Evolutionary conservation across 495 filamentous ascomycete genomes (phyloP).

Genomic region (Massariosphaeria phaeospora): DNA sequence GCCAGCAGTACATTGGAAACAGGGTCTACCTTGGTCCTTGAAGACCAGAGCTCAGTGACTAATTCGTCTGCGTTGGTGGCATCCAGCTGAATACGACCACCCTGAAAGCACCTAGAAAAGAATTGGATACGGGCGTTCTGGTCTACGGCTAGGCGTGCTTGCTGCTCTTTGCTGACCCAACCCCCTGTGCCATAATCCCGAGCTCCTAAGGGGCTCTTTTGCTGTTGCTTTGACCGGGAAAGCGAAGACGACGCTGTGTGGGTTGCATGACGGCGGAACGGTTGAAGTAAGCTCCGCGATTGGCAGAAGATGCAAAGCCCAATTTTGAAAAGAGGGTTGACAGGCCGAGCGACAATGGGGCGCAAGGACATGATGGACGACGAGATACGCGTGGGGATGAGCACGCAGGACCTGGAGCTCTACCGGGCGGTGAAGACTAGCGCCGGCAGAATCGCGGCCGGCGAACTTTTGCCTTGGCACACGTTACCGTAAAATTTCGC

Average conservation of each 20-base stretch:
- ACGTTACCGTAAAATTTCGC: slow-evolving; percentile 11
- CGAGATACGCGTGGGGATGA: too few relatives aligned
- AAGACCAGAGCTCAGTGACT: background rate
- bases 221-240: background rate
- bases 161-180: background rate
- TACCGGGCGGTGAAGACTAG: background rate
- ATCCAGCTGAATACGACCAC: too few relatives aligned
- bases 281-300: slow-evolving; percentile 6
- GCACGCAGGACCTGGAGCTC: too few relatives aligned
- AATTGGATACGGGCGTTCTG: too few relatives aligned
- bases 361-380: background rate
- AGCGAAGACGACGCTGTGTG: background rate
- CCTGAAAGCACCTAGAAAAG: too few relatives aligned
- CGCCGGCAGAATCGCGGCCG: slow-evolving; percentile 9
- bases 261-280: background rate
- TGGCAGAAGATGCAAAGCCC: slow-evolving; percentile 21
- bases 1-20: background rate
- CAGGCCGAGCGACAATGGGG: background rate
- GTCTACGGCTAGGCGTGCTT: too few relatives aligned
- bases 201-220: background rate
- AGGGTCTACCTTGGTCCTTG: background rate
- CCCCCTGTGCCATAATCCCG: background rate
- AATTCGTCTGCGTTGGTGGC: background rate
- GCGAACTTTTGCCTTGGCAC: slow-evolving; percentile 21
- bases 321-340: background rate